These are phyloP conservation scores for Sarocladium brachiariae DNA, from an alignment of 2,329 filamentous ascomycete species.

Conservation along the genomic window DNA sequence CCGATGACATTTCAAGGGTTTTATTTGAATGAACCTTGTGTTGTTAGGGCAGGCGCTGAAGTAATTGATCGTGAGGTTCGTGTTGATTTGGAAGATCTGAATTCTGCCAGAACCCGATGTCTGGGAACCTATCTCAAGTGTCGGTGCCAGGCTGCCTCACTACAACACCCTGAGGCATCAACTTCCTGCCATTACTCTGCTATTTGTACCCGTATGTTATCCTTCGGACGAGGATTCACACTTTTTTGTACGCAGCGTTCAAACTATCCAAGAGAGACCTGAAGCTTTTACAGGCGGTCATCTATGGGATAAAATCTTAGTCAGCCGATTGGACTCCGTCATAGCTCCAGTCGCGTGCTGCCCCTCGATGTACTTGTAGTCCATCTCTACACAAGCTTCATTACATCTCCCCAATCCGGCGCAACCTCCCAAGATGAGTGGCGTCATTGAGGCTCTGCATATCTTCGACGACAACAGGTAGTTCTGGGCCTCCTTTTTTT, in stretches of 20 bases:
- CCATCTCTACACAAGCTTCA: neutral
- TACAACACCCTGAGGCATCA: neutral
- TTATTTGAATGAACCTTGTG: no score
- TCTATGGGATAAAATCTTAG: no score
- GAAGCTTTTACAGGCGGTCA: no score
- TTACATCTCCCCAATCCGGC: conserved; percentile 16
- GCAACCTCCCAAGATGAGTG: conserved; percentile 53
- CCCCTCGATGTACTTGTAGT: neutral
- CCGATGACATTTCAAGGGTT: conserved; percentile 42
- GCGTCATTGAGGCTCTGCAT: conserved; percentile 90
- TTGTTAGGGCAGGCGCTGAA: no score
- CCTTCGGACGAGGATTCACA: no score
- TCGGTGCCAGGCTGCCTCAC: neutral
- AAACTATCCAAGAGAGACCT: no score
- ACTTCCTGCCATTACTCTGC: neutral
- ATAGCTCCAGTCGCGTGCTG: conserved; percentile 15
- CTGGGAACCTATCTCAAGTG: no score
- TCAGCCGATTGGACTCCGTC: conserved; percentile 25
- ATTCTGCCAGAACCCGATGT: no score
- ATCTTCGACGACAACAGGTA: conserved; percentile 96
- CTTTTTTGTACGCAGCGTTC: no score
- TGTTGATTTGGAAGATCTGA: no score
- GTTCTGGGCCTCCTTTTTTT: conserved; percentile 15
- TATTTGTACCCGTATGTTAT: neutral
- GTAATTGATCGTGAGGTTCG: no score